Evolutionary conservation across 202 grass and related monocot species (phyloP).

Genomic region (Panicum hallii): DNA sequence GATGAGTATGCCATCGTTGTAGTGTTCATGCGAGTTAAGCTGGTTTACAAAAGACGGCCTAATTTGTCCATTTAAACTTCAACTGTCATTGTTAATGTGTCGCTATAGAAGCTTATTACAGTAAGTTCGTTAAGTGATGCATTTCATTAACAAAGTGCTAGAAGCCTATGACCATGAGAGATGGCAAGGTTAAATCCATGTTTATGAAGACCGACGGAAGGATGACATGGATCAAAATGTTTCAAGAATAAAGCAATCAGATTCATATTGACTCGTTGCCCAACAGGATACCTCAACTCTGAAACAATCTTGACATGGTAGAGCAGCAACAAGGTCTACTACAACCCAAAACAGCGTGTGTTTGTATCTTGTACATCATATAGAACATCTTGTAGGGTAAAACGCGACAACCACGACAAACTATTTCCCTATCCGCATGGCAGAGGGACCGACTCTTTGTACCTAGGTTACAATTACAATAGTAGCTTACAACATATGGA

Average conservation of each 20-base stretch:
- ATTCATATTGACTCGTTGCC: not conserved
- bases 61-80: not conserved
- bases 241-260: constrained; percentile 21
- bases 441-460: constrained; percentile 50
- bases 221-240: not conserved
- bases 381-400: constrained; percentile 55
- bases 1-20: not conserved
- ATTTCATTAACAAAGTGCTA: not conserved
- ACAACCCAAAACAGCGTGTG: constrained; percentile 15
- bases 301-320: constrained; percentile 32
- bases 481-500: constrained; percentile 53
- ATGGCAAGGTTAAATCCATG: not conserved
- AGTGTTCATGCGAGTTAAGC: not conserved
- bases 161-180: not conserved
- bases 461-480: constrained; percentile 63
- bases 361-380: constrained; percentile 62
- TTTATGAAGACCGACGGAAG: not conserved
- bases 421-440: constrained; percentile 43
- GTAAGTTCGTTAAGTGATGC: not conserved
- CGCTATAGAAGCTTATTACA: not conserved
- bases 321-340: constrained; percentile 42
- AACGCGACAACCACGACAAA: constrained; percentile 35
- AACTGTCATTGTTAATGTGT: not conserved
- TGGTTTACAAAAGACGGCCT: not conserved
- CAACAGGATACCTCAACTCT: constrained; percentile 25